phyloP scores from a whole-genome alignment of 2,329 filamentous ascomycete species.

The Fusarium sterilihyphosum region DNA sequence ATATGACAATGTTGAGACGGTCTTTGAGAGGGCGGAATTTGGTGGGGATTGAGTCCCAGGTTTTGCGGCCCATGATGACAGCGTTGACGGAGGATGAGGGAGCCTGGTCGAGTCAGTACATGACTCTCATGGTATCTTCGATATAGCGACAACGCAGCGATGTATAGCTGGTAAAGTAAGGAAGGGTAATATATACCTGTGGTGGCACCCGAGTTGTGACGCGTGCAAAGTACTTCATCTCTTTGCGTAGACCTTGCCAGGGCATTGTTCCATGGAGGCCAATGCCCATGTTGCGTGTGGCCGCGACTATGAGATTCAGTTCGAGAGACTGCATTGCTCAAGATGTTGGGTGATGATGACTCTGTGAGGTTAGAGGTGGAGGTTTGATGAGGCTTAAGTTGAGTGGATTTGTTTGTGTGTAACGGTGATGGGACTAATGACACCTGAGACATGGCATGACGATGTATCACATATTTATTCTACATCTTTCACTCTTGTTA shows the following conservation, averaged over 20 bases:
- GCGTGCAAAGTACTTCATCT: conserved; percentile 95
- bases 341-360: conserved; percentile 1
- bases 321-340: conserved; percentile 57
- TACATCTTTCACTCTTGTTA: not conserved
- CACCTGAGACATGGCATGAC: not conserved
- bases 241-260: conserved; percentile 87
- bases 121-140: not conserved
- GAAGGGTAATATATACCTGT: conserved; percentile 49
- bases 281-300: conserved; percentile 91
- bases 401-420: conserved; percentile 26
- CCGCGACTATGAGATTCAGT: conserved; percentile 92
- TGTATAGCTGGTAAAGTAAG: not conserved
- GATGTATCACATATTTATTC: not conserved
- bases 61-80: conserved; percentile 97
- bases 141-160: not conserved
- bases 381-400: conserved; percentile 1
- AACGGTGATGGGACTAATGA: not conserved
- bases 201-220: conserved; percentile 76
- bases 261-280: conserved; percentile 81
- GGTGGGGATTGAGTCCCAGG: conserved; percentile 88
- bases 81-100: conserved; percentile 65
- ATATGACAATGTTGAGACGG: conserved; percentile 85
- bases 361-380: not conserved
- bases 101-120: conserved; percentile 34
- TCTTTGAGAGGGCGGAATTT: conserved; percentile 82